Percentiles rank a stretch among this genome's conserved stretches.
Conservation (phyloP, 2,329 filamentous ascomycete species). For the Xylaria sp. region DNA sequence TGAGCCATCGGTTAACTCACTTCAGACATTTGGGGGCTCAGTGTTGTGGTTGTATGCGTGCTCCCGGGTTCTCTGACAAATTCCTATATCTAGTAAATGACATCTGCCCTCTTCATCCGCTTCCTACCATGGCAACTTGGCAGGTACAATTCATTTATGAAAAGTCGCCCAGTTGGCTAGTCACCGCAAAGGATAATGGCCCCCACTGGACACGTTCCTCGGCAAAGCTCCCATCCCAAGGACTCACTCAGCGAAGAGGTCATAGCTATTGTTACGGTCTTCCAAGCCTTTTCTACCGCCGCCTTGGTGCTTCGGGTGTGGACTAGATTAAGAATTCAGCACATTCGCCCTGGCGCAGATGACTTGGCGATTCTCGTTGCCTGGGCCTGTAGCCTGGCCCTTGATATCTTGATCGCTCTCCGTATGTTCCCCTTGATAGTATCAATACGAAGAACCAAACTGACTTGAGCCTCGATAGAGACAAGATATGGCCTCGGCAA, state of each 20-base stretch:
- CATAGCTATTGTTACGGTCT: slow-evolving; percentile 16
- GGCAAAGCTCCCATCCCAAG: neutral
- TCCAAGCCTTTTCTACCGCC: neutral
- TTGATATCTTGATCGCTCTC: slow-evolving; percentile 4
- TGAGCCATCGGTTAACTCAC: neutral
- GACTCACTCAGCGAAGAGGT: slow-evolving; percentile 16
- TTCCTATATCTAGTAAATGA: slow-evolving; percentile 29
- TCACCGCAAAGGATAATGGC: neutral
- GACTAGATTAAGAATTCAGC: slow-evolving; percentile 20
- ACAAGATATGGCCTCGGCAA: slow-evolving; percentile 25
- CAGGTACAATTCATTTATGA: neutral
- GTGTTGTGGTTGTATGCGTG: neutral
- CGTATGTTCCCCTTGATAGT: neutral
- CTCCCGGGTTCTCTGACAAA: neutral
- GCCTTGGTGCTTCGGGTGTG: slow-evolving; percentile 13
- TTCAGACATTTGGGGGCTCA: neutral
- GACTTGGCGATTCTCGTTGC: slow-evolving; percentile 12
- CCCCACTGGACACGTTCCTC: neutral
- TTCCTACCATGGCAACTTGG: neutral
- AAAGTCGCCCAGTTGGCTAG: neutral
- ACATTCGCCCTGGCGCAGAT: slow-evolving; percentile 7
- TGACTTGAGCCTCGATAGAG: slow-evolving; percentile 9
- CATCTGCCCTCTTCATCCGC: neutral
- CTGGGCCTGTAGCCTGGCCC: neutral
- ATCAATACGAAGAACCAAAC: neutral